These are phyloP conservation scores for Dryas drummondii DNA, from an alignment of 306 rosid species.

Conservation along the genomic window DNA sequence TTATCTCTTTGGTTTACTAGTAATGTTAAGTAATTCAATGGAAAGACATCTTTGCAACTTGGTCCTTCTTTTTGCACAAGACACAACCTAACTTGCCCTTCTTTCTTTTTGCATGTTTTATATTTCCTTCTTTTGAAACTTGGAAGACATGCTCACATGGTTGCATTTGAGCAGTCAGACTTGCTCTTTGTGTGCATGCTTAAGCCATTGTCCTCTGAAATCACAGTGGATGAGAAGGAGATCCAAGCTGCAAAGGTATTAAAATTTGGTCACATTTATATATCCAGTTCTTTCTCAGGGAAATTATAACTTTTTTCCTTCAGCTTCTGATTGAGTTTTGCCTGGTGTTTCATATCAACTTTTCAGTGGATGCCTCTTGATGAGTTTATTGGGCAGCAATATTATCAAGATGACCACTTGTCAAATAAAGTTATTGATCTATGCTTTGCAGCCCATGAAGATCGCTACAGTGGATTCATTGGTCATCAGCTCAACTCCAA, in stretches of 20 bases:
- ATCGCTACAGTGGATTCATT: slow-evolving; percentile 28
- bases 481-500: slow-evolving; percentile 32
- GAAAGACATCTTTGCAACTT: too few relatives aligned
- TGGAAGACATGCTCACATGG: slow-evolving; percentile 38
- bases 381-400: slow-evolving; percentile 24
- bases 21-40: too few relatives aligned
- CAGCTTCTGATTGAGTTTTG: background rate
- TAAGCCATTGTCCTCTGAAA: slow-evolving; percentile 36
- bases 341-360: background rate
- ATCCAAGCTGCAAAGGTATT: slow-evolving; percentile 43
- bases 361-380: slow-evolving; percentile 42
- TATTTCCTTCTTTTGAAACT: background rate
- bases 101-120: background rate
- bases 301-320: background rate
- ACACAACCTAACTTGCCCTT: background rate
- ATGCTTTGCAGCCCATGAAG: slow-evolving; percentile 34
- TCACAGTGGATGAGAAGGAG: slow-evolving; percentile 45
- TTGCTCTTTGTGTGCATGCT: slow-evolving; percentile 50
- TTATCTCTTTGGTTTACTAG: background rate
- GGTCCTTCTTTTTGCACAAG: too few relatives aligned
- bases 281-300: background rate
- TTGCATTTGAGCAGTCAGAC: slow-evolving; percentile 48
- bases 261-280: background rate
- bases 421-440: slow-evolving; percentile 30
- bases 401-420: slow-evolving; percentile 37